Evolutionary conservation across 208 protist genomes (phyloP).

Genomic region (Blechomonas ayalai): DNA sequence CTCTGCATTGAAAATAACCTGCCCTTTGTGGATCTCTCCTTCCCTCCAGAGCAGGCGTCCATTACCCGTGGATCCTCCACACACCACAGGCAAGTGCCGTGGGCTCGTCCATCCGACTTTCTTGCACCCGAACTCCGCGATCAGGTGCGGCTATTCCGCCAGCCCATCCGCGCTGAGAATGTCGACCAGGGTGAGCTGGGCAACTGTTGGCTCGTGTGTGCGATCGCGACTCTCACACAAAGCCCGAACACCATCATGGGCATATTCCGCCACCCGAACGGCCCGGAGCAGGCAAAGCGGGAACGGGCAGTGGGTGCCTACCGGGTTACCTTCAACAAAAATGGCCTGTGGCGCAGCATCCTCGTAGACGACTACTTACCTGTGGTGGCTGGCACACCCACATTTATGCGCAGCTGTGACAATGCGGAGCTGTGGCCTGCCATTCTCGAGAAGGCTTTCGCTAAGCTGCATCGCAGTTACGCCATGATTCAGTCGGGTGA

Average conservation of each 20-base stretch:
- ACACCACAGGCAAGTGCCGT: slow-evolving; percentile 46
- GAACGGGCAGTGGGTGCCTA: slow-evolving; percentile 74
- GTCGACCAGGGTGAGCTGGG: slow-evolving; percentile 73
- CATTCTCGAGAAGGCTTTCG: slow-evolving; percentile 88
- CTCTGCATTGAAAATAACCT: slow-evolving; percentile 45
- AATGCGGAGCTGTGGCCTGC: slow-evolving; percentile 79
- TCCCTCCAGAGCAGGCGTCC: slow-evolving; percentile 50
- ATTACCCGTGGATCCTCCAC: slow-evolving; percentile 29
- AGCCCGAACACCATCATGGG: slow-evolving; percentile 30
- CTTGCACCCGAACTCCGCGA: slow-evolving; percentile 19
- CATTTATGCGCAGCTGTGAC: slow-evolving; percentile 59
- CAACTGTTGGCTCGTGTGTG: slow-evolving; percentile 82
- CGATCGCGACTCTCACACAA: slow-evolving; percentile 60
- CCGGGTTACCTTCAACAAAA: slow-evolving; percentile 85
- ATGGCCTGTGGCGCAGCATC: slow-evolving; percentile 80
- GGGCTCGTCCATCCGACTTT: slow-evolving; percentile 68
- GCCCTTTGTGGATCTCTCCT: slow-evolving; percentile 74
- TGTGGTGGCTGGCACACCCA: slow-evolving; percentile 29
- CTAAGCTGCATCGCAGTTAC: slow-evolving; percentile 85
- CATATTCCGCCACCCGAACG: slow-evolving; percentile 66
- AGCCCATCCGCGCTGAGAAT: slow-evolving; percentile 46
- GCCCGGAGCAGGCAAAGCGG: slow-evolving; percentile 21
- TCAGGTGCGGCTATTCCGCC: slow-evolving; percentile 76
- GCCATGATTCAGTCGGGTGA: slow-evolving; percentile 77
- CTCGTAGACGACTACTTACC: slow-evolving; percentile 87